phyloP scores from a whole-genome alignment of 2,329 filamentous ascomycete genomes.

The Pezicula neosporulosa region DNA sequence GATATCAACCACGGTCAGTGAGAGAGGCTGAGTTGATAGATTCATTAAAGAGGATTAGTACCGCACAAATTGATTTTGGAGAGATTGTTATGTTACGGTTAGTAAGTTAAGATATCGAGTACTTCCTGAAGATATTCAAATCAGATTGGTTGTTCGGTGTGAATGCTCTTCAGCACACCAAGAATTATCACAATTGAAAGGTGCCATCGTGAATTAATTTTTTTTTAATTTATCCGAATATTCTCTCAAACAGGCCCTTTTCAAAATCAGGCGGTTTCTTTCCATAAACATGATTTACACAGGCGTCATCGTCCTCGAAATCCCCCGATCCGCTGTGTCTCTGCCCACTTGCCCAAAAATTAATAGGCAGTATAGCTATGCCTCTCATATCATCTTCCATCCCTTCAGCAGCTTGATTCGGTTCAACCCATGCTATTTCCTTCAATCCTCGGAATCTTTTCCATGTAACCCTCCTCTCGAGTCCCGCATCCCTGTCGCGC shows the following conservation, averaged over 20 bases:
- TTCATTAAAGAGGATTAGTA: no score
- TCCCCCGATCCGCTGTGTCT: conserved; percentile 17
- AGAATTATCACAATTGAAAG: no score
- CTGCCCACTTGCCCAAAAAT: conserved; percentile 20
- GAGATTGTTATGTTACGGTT: no score
- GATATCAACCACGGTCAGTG: no score
- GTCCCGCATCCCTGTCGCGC: conserved; percentile 18
- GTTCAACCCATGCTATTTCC: conserved; percentile 14
- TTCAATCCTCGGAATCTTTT: conserved; percentile 16
- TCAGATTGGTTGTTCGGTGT: no score
- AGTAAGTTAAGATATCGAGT: no score
- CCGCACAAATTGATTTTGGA: no score
- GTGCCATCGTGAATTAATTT: no score
- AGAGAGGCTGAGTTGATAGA: no score
- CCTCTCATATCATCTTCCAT: conserved; percentile 11
- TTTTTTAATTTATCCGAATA: neutral
- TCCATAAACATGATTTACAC: conserved; percentile 16
- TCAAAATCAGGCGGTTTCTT: neutral
- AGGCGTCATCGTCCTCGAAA: conserved; percentile 13
- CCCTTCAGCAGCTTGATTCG: conserved; percentile 3
- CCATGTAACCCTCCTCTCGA: conserved; percentile 19
- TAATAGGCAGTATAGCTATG: conserved; percentile 16
- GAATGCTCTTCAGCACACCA: no score
- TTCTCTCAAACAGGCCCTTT: neutral
- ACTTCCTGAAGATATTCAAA: no score